phyloP scores from a whole-genome alignment of 2,329 filamentous ascomycete species.

The Cordyceps cicadae region DNA sequence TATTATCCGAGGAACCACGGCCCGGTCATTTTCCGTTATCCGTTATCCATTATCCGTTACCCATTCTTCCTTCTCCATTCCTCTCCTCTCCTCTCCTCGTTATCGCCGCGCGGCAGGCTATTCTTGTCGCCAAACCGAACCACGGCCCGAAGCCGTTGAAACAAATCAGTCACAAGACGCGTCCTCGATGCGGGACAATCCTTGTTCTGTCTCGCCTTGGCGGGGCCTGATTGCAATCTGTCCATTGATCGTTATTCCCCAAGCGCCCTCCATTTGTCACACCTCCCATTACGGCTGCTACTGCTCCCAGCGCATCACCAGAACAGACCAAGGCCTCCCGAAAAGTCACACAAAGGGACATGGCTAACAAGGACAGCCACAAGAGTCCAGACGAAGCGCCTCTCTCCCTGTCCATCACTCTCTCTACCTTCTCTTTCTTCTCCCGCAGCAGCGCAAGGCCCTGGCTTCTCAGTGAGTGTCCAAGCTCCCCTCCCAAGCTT shows the following conservation, averaged over 20 bases:
- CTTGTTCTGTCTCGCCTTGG: background rate
- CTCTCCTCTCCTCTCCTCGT: background rate
- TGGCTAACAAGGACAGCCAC: background rate
- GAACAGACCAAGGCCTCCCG: background rate
- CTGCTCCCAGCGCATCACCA: background rate
- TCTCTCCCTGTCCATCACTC: background rate
- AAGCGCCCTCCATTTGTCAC: background rate
- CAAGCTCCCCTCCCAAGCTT: background rate
- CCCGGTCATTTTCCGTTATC: background rate
- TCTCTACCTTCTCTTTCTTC: background rate
- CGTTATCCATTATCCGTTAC: background rate
- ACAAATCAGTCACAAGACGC: slow-evolving; percentile 3
- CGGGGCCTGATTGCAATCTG: background rate
- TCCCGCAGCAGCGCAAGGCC: too few relatives aligned
- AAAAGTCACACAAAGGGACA: background rate
- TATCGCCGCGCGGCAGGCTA: background rate
- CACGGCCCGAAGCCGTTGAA: background rate
- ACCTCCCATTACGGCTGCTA: background rate
- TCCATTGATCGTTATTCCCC: slow-evolving; percentile 1
- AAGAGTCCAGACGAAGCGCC: background rate
- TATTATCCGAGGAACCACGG: background rate
- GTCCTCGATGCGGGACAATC: background rate
- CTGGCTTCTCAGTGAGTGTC: too few relatives aligned
- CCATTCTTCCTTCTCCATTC: background rate
- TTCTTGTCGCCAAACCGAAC: background rate